Base-by-base conservation (phyloP, 441 rosid species). In the Pelargonium cotyledonis region DNA sequence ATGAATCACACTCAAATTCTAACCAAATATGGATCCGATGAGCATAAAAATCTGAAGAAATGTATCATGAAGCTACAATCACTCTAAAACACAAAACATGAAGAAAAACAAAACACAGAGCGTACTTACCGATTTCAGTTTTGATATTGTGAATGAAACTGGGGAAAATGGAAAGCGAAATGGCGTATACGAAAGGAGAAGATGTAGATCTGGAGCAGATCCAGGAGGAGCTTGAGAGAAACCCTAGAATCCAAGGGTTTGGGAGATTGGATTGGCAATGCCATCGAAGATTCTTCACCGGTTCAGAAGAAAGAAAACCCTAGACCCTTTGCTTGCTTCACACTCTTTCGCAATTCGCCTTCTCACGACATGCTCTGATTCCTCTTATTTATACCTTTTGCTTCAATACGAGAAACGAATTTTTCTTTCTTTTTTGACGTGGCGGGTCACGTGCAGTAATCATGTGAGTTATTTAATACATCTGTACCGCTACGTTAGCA, bases 221-320 rank as follows among this genome's bases (percentile, higher is more conserved):
- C 26, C 19, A 9, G 26, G 26, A 15, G 11, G 16, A 61, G 64
- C 18, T 61, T 57, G 0, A 55, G 63, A 74, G 76, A 69, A 69
- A 26, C 68, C 70, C 68, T 51, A 19, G 41, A 38, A 40, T 43
- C 29, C 5, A 75, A 75, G 73, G 5, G n/a, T 41, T 8, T 4
- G 23, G 38, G 65, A 35, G 46, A 46, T 44, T 57, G 62, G 26
- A 57, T 18, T 23, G 62, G 40, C 40, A 60, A 67, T 58, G 35
- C 67, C 61, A 77, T 70, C 46, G 53, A 16, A 65, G 70, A 65
- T 70, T 73, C 57, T 61, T 65, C 58, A 57, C 70, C 10, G 64
- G 63, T 74, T 67, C 70, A 12, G 29, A 7, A 23, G 65, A 61
- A 61, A 29, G 78, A 74, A 74, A 51, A 19, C 73, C 21, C 70